Evolutionary conservation across 768 basidiomycete genomes (phyloP), one percentile per base, ranked within the genome.

Genomic region (Hericium coralloides): DNA sequence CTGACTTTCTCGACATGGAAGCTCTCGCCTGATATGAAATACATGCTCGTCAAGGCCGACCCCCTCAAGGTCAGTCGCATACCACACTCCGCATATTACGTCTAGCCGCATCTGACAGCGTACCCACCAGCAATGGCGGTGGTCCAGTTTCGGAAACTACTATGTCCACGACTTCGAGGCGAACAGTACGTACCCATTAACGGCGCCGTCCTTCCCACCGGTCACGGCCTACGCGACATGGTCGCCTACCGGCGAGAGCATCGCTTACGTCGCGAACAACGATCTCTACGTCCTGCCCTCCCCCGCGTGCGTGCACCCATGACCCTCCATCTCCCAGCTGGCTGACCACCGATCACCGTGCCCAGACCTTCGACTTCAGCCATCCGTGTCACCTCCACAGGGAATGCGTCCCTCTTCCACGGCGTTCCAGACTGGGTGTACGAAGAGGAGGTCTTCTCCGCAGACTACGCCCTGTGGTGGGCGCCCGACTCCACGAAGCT

Each of bases 361-460:
- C 20, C 48, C 36, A 66, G 62, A 36, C 63, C 71, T 8, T 68
- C 72, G 2, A 66, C 75, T 1, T 62, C 73, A 14, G 74, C 85
- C 10, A 85, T 95, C 52, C 85, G 87, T 10, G 77, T 98, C 10
- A 99, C 95, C 2, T 73, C 76, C 1, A 81, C 85, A 14, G 97
- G 97, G 0, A 89, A 87, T 53, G 78, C 82, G 0, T 87, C 88
- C 0, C 76, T 95, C 15, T 97, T 98, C 76, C 84, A 98, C 65
- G 97, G 97, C 7, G 89, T 97, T 2, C 91, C 93, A 0, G 93
- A 97, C 68, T 98, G 97, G 95, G 95, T 98, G 4, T 95, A 95
- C 69, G 93, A 95, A 68, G 92, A 95, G 67, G 93, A 97, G 67
- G 83, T 98, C 22, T 88, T 93, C 63, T 72, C 77, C 3, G 66